Evolutionary conservation across 1,284 basidiomycete genomes (phyloP).

Genomic region (Hortiboletus rubellus): DNA sequence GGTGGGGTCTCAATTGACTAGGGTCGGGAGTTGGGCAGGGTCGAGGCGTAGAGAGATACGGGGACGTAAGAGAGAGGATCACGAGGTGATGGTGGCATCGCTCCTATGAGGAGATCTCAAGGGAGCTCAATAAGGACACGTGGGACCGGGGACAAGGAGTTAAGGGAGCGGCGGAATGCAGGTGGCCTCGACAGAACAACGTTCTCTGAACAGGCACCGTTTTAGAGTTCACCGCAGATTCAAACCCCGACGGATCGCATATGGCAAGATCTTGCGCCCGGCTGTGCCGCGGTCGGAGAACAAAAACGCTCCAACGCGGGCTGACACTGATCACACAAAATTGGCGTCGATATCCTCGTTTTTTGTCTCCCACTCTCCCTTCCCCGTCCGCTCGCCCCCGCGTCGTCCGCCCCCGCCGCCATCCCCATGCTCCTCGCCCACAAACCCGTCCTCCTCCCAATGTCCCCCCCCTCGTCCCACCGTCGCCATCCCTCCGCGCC

Average conservation of each 20-base stretch:
- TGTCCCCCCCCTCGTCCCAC: slow-evolving; percentile 42
- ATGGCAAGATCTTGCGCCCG: slow-evolving; percentile 29
- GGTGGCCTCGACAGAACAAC: slow-evolving; percentile 20
- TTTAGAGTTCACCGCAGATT: slow-evolving; percentile 29
- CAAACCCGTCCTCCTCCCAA: slow-evolving; percentile 47
- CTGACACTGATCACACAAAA: slow-evolving; percentile 35
- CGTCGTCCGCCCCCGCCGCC: slow-evolving; percentile 14
- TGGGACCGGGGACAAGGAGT: slow-evolving; percentile 19
- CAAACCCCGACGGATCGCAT: slow-evolving; percentile 24
- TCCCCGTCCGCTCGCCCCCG: slow-evolving; percentile 21
- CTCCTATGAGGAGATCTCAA: slow-evolving; percentile 30
- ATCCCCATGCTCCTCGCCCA: slow-evolving; percentile 61
- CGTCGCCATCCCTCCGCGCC: slow-evolving; percentile 69
- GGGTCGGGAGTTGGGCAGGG: background rate
- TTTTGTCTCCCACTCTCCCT: slow-evolving; percentile 25
- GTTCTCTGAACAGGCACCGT: slow-evolving; percentile 11
- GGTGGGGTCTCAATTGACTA: background rate
- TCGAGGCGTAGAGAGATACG: background rate
- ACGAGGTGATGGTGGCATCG: slow-evolving; percentile 18
- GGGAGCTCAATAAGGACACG: slow-evolving; percentile 17
- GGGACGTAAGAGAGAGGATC: slow-evolving; percentile 2
- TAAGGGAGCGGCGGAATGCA: slow-evolving; percentile 12
- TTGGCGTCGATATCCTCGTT: slow-evolving; percentile 31
- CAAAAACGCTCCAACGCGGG: slow-evolving; percentile 37
- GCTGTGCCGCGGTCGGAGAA: slow-evolving; percentile 37